Evolutionary conservation across 176 grass and related monocot species (phyloP), one percentile per base, ranked within the genome.

Genomic region (Bonia amplexicaulis): DNA sequence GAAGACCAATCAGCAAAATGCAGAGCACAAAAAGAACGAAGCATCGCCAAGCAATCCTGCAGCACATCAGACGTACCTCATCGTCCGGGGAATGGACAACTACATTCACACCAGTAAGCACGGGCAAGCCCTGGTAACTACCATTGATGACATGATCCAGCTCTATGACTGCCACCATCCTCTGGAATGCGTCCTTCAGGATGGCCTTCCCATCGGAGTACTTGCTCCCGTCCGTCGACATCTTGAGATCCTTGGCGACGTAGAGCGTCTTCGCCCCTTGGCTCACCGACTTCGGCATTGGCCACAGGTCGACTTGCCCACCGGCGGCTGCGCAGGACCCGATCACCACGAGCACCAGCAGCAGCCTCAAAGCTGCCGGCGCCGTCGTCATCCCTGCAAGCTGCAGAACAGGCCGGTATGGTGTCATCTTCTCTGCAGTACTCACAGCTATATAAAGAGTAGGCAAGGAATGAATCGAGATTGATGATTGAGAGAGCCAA

Each of bases 281-380:
- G 61, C 26, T 82, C 45, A 71, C 88, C 44, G 88, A 91, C 73
- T 79, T 82, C 0, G 93, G 93, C 96, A 98, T 92, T 86, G 96
- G 96, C 96, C 93, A 98, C 82, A 98, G 40, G 31, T 98, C 87
- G 26, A 98, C 54, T 31, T 82, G 65, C 20, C 88, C 69, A 25
- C 25, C 69, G 11, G 15, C 60, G 23, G 17, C 72, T 20, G 46
- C 75, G 73, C 66, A 81, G 35, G 53, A 88, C 9, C 75, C 85
- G 25, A 39, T 2, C 26, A 66, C 22, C n/a, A 59, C 49, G 26
- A 74, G 57, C 37, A 75, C 17, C 59, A 76, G 62, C 33, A 54
- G 44, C 80, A 90, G 23, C 42, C 80, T 62, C 69, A 90, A 58
- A 48, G 12, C 71, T 67, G 69, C 49, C 41, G 49, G 52, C 48